Percentiles rank a stretch among this genome's conserved stretches.
Evolutionary conservation across 73 alveolate genomes (phyloP).

Genomic region (Uronychia setigera): DNA sequence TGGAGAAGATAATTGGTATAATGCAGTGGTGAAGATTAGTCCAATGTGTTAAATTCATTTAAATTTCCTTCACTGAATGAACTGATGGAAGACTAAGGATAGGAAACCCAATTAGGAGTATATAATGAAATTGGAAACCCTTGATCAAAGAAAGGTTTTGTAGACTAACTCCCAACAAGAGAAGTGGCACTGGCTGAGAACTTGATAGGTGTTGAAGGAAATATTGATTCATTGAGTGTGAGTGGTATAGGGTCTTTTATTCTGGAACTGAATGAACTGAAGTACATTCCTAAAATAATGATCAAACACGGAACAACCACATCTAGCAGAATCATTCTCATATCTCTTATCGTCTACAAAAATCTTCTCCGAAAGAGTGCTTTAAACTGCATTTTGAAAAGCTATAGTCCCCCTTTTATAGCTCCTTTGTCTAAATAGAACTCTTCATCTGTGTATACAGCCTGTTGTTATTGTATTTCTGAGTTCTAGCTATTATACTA

Average conservation of each 20-base stretch:
- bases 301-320: constrained; percentile 67
- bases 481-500: neutral
- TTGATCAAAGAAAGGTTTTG: neutral
- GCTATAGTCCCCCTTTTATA: neutral
- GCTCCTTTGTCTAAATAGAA: neutral
- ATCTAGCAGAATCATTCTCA: constrained; percentile 69
- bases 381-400: constrained; percentile 27
- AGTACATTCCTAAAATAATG: constrained; percentile 20
- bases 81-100: neutral
- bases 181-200: neutral
- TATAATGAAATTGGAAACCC: neutral
- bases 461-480: neutral
- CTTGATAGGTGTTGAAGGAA: neutral
- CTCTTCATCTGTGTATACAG: neutral
- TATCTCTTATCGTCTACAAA: constrained; percentile 68
- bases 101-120: neutral
- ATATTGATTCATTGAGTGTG: neutral
- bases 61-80: neutral
- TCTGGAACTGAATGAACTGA: neutral
- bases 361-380: constrained; percentile 65
- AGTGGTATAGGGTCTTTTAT: neutral
- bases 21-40: too few species aligned
- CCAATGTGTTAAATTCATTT: neutral
- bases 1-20: neutral
- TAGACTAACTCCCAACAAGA: too few species aligned